Percentiles rank a stretch among this genome's conserved stretches.
These are phyloP conservation scores for Umbelopsis sp. DNA, from an alignment of 192 early-diverging fungal species.

Conservation along the genomic window DNA sequence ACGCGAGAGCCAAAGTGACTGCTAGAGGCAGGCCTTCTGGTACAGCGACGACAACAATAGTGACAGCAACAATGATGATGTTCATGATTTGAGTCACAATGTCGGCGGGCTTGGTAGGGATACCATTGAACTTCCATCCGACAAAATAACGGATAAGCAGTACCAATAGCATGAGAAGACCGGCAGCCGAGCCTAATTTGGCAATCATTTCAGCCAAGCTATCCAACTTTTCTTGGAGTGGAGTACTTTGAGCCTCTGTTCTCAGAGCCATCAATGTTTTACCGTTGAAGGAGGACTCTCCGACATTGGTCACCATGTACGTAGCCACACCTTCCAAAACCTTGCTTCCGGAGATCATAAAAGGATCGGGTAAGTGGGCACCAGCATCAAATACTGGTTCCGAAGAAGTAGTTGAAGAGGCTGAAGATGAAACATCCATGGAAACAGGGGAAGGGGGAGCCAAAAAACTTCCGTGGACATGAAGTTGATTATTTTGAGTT, in stretches of 20 bases:
- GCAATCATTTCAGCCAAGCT: slow-evolving; percentile 89
- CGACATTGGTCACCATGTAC: slow-evolving; percentile 85
- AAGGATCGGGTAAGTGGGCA: slow-evolving; percentile 63
- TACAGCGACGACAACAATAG: slow-evolving; percentile 96
- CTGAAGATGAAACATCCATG: slow-evolving; percentile 9
- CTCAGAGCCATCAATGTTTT: slow-evolving; percentile 87
- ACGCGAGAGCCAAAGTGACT: slow-evolving; percentile 90
- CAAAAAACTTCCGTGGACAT: slow-evolving; percentile 1
- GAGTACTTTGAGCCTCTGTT: slow-evolving; percentile 84
- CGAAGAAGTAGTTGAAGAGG: neutral
- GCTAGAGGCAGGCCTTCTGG: slow-evolving; percentile 98
- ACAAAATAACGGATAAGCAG: slow-evolving; percentile 90
- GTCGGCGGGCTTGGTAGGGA: slow-evolving; percentile 42
- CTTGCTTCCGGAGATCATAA: slow-evolving; percentile 92
- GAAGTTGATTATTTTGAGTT: neutral
- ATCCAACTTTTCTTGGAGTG: slow-evolving; percentile 91
- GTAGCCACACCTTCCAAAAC: slow-evolving; percentile 86
- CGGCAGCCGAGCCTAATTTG: slow-evolving; percentile 87
- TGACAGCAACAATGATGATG: slow-evolving; percentile 90
- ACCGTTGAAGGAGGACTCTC: slow-evolving; percentile 88
- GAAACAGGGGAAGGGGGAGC: slow-evolving; percentile 3
- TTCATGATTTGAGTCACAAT: slow-evolving; percentile 69
- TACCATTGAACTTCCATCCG: slow-evolving; percentile 36
- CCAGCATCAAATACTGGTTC: slow-evolving; percentile 28
- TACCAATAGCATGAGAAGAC: slow-evolving; percentile 83